Evolutionary conservation across 2,329 filamentous ascomycete genomes (phyloP).

Genomic region (Rhynchosporium secalis): DNA sequence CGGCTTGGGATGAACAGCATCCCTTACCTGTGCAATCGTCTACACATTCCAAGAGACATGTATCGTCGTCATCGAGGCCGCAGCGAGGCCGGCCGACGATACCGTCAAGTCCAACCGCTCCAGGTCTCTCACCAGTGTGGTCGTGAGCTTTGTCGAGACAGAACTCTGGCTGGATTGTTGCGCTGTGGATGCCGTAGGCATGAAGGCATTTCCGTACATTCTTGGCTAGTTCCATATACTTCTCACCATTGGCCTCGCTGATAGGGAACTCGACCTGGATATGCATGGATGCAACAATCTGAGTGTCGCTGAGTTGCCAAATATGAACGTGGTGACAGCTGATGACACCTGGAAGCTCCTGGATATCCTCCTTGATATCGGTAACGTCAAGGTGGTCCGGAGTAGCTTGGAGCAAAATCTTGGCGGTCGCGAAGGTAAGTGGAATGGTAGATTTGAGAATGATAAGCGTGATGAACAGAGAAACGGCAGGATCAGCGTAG

Average conservation of each 20-base stretch:
- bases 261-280: conserved; percentile 91
- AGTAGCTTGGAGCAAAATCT: conserved; percentile 91
- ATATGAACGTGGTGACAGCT: conserved; percentile 96
- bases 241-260: conserved; percentile 71
- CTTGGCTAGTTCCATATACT: conserved; percentile 88
- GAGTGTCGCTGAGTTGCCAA: conserved; percentile 95
- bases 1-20: conserved; percentile 35
- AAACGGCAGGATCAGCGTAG: conserved; percentile 91
- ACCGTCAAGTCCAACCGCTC: conserved; percentile 32
- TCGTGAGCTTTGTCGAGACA: conserved; percentile 50
- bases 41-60: conserved; percentile 39
- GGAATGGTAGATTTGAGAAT: conserved; percentile 74
- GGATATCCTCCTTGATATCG: conserved; percentile 90
- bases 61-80: conserved; percentile 35
- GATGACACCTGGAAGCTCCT: conserved; percentile 78
- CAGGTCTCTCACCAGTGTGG: conserved; percentile 27
- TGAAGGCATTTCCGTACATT: conserved; percentile 86
- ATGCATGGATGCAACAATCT: conserved; percentile 89
- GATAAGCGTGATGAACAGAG: conserved; percentile 86
- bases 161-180: conserved; percentile 95
- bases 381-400: conserved; percentile 85
- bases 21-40: conserved; percentile 40
- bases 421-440: conserved; percentile 74
- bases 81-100: conserved; percentile 32
- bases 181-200: conserved; percentile 93